Evolutionary conservation across 2,329 filamentous ascomycete genomes (phyloP).

Genomic region (Chaetoscypha palmicola): DNA sequence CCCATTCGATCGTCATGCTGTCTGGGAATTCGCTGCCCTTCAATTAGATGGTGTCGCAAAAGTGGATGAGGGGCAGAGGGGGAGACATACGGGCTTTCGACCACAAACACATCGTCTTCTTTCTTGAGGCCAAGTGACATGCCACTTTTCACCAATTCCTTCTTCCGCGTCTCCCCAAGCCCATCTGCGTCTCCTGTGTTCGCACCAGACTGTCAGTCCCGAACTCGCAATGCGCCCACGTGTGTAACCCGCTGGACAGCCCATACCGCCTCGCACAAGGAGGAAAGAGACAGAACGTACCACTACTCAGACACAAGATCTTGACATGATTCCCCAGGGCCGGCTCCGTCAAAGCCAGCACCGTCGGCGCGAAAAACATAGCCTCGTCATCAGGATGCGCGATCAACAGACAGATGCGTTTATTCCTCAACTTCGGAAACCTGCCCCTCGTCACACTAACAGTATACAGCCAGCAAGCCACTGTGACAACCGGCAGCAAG

Average conservation of each 20-base stretch:
- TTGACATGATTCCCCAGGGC: conserved; percentile 83
- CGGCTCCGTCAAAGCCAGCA: conserved; percentile 76
- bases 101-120: conserved; percentile 75
- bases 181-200: conserved; percentile 72
- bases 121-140: conserved; percentile 65
- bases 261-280: neutral
- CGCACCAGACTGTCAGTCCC: conserved; percentile 14
- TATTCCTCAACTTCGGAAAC: conserved; percentile 66
- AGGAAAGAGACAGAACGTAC: conserved; percentile 36
- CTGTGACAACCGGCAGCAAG: conserved; percentile 34
- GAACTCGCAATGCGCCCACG: conserved; percentile 5
- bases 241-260: too few relatives aligned
- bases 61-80: conserved; percentile 9
- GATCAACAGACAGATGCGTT: conserved; percentile 86
- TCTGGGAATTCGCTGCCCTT: conserved; percentile 65
- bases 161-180: conserved; percentile 72
- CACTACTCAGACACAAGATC: conserved; percentile 86
- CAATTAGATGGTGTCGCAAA: neutral
- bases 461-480: conserved; percentile 33
- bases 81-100: conserved; percentile 62
- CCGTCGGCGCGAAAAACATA: conserved; percentile 95
- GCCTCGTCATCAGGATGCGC: conserved; percentile 98
- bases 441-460: conserved; percentile 34
- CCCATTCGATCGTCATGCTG: conserved; percentile 78
- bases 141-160: conserved; percentile 77